Evolutionary conservation across 768 basidiomycete genomes (phyloP).

Genomic region (Nevesoporus exiguus): DNA sequence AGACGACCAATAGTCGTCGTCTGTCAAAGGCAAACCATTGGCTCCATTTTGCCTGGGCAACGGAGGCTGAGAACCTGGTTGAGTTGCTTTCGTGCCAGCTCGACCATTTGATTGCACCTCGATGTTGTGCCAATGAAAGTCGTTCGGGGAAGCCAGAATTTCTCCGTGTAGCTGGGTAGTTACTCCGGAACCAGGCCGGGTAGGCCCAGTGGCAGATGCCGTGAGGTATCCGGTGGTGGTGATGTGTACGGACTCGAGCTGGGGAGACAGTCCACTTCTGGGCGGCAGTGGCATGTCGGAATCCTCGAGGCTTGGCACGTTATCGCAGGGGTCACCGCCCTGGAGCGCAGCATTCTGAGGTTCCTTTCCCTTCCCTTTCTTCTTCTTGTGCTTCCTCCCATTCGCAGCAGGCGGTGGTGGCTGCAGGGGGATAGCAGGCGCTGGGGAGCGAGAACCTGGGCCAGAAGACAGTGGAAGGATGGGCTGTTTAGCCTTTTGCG

Average conservation of each 20-base stretch:
- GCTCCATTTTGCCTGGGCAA: slow-evolving; percentile 25
- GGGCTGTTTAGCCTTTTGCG: slow-evolving; percentile 26
- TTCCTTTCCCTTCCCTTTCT: slow-evolving; percentile 40
- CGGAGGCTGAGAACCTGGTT: slow-evolving; percentile 13
- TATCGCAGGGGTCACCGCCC: slow-evolving; percentile 21
- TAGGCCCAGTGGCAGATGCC: slow-evolving; percentile 32
- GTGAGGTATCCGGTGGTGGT: slow-evolving; percentile 45
- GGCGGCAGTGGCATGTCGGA: slow-evolving; percentile 16
- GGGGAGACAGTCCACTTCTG: slow-evolving; percentile 40
- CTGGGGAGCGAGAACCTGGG: slow-evolving; percentile 7
- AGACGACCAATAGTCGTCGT: slow-evolving; percentile 68
- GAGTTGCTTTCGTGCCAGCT: slow-evolving; percentile 24
- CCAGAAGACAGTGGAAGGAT: slow-evolving; percentile 2
- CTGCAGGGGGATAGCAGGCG: slow-evolving; percentile 8
- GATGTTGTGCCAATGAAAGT: slow-evolving; percentile 49
- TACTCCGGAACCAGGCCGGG: slow-evolving; percentile 30
- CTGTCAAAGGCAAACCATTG: slow-evolving; percentile 31
- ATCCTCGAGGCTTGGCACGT: slow-evolving; percentile 26
- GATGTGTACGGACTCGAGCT: slow-evolving; percentile 46
- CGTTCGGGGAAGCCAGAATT: slow-evolving; percentile 56
- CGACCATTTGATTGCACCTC: slow-evolving; percentile 29
- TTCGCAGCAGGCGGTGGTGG: slow-evolving; percentile 5
- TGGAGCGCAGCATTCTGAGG: slow-evolving; percentile 8
- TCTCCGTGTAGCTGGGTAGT: slow-evolving; percentile 51
- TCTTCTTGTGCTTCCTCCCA: slow-evolving; percentile 46